Conservation (phyloP, 768 basidiomycete genomes). For the Leccinum subgranulosum region DNA sequence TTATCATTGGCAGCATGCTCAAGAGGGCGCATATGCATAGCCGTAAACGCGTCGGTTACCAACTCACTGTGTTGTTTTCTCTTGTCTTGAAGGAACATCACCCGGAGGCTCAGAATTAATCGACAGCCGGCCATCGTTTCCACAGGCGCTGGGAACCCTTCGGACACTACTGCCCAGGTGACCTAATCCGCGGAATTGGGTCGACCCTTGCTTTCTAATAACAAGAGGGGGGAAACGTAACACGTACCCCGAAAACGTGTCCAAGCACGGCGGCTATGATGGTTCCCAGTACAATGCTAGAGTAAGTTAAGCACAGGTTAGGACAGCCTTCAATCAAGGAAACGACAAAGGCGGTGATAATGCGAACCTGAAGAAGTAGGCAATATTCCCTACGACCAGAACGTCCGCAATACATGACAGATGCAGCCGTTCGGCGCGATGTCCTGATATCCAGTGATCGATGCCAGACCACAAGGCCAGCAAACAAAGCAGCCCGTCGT, state of each 20-base stretch:
- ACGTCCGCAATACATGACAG: not conserved
- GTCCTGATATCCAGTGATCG: not conserved
- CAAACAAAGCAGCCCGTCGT: conserved; percentile 8
- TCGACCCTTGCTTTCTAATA: not conserved
- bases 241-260: conserved; percentile 3
- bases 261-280: not conserved
- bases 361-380: conserved; percentile 5
- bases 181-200: not conserved
- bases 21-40: not conserved
- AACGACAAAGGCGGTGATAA: not conserved
- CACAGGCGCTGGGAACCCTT: conserved; percentile 2
- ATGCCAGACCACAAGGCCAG: conserved; percentile 6
- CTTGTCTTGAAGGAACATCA: conserved; percentile 2
- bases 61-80: not conserved
- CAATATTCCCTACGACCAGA: not conserved
- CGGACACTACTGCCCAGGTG: conserved; percentile 2
- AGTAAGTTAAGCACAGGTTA: not conserved
- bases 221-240: no score
- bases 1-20: not conserved
- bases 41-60: no score
- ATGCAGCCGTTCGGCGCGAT: not conserved
- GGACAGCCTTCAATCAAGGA: not conserved
- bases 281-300: not conserved
- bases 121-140: not conserved
- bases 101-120: not conserved